These are phyloP conservation scores for Saccharomyces hybrid DNA, from an alignment of 1,139 yeast species.

Conservation along the genomic window DNA sequence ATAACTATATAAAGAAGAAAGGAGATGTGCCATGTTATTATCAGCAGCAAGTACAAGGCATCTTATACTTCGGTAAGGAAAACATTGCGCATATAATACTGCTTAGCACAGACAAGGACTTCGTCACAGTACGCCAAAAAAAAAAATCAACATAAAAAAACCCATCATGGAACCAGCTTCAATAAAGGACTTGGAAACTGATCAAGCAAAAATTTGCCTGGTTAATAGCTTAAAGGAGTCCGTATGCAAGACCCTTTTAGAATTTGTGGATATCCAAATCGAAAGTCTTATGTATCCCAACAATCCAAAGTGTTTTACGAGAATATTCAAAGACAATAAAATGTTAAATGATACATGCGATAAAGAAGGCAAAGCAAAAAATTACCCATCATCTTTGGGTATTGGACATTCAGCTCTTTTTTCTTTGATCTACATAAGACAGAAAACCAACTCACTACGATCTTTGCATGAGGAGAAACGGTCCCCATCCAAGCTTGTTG, in stretches of 20 bases:
- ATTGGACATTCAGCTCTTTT: not conserved
- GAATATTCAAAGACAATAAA: not conserved
- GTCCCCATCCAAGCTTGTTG: not conserved
- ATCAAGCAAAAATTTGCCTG: not conserved
- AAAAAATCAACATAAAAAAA: not conserved
- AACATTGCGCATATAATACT: no score
- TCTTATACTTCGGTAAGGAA: no score
- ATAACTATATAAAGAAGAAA: no score
- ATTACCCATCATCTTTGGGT: not conserved
- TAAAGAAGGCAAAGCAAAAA: not conserved
- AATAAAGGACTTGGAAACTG: not conserved
- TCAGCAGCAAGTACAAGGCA: no score
- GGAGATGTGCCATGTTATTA: no score
- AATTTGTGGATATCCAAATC: conserved; percentile 20
- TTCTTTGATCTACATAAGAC: not conserved
- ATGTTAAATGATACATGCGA: not conserved
- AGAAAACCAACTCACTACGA: not conserved
- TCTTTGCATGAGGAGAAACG: not conserved
- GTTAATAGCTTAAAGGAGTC: conserved; percentile 11
- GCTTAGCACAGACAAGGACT: no score
- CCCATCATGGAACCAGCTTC: not conserved
- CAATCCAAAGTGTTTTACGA: conserved; percentile 2
- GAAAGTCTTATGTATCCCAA: conserved; percentile 26
- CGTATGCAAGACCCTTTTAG: conserved; percentile 14
- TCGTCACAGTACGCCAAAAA: not conserved